These are phyloP conservation scores for Linnemannia zychae DNA, from an alignment of 192 early-diverging fungal species.

Conservation along the genomic window DNA sequence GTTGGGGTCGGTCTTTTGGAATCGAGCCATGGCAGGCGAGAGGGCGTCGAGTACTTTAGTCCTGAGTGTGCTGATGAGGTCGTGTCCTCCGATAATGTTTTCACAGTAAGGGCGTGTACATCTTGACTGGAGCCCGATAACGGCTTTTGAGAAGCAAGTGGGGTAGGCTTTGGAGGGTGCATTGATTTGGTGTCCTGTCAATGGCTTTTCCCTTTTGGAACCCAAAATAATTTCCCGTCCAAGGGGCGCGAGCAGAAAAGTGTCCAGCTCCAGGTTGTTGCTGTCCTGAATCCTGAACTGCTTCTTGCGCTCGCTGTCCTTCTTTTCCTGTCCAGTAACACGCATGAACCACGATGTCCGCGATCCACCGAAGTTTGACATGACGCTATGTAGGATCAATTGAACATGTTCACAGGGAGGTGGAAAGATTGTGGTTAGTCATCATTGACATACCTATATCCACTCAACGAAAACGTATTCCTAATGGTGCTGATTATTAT, in stretches of 20 bases:
- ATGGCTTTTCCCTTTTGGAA: neutral
- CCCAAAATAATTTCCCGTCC: conserved; percentile 46
- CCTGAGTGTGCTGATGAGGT: conserved; percentile 28
- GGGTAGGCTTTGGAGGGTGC: conserved; percentile 40
- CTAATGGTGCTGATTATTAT: neutral
- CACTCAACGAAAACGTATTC: neutral
- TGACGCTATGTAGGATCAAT: conserved; percentile 15
- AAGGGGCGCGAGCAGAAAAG: conserved; percentile 25
- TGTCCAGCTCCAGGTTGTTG: conserved; percentile 22
- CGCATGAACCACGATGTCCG: conserved; percentile 53
- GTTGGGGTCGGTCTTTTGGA: conserved; percentile 37
- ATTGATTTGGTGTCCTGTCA: conserved; percentile 20
- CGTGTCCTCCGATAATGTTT: conserved; percentile 43
- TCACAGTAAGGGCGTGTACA: conserved; percentile 48
- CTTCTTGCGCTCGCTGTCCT: conserved; percentile 10
- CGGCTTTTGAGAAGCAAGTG: conserved; percentile 48
- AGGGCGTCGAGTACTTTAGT: conserved; percentile 18
- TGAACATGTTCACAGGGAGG: no score
- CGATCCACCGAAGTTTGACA: conserved; percentile 33
- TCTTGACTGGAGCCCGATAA: conserved; percentile 46
- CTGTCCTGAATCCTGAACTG: conserved; percentile 19
- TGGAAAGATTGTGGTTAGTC: neutral
- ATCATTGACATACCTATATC: neutral
- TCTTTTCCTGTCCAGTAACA: conserved; percentile 27
- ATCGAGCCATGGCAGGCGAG: conserved; percentile 34